A percentile compares a stretch with the other conserved stretches of the same genome.
These are phyloP conservation scores for Clarireedia sp. DNA, from an alignment of 2,329 filamentous ascomycete genomes.

Conservation along the genomic window DNA sequence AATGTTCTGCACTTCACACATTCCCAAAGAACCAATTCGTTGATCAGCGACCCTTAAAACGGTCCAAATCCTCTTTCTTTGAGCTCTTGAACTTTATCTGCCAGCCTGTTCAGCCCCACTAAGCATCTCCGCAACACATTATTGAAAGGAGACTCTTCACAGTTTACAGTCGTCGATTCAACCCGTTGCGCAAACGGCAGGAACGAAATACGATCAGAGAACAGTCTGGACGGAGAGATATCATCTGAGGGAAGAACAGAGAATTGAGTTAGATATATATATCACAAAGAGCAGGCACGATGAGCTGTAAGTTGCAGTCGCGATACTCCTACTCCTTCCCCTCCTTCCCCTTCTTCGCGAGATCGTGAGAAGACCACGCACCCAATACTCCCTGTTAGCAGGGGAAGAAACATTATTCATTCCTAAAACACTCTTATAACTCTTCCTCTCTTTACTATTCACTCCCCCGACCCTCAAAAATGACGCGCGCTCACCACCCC, in stretches of 20 bases:
- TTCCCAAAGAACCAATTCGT: neutral
- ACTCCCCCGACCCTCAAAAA: neutral
- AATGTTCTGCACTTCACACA: neutral
- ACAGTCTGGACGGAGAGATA: neutral
- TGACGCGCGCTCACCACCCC: constrained; percentile 6
- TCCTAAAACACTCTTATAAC: neutral
- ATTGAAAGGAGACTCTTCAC: constrained; percentile 3
- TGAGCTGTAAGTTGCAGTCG: constrained; percentile 27
- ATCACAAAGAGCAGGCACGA: constrained; percentile 21
- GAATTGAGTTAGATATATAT: constrained; percentile 8
- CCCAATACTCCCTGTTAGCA: neutral
- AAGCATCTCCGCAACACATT: constrained; percentile 5
- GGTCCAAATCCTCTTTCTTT: neutral
- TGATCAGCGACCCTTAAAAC: neutral
- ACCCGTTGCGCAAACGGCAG: neutral
- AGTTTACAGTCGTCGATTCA: neutral
- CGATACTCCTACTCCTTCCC: constrained; percentile 10
- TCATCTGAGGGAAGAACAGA: neutral
- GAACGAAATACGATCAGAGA: neutral
- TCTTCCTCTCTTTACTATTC: neutral
- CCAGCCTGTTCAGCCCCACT: constrained; percentile 11
- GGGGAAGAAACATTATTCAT: neutral
- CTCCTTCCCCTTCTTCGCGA: neutral
- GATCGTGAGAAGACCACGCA: neutral
- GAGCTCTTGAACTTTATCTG: neutral